phyloP scores from a whole-genome alignment of 2,329 filamentous ascomycete genomes.

The Colletotrichum siamense region DNA sequence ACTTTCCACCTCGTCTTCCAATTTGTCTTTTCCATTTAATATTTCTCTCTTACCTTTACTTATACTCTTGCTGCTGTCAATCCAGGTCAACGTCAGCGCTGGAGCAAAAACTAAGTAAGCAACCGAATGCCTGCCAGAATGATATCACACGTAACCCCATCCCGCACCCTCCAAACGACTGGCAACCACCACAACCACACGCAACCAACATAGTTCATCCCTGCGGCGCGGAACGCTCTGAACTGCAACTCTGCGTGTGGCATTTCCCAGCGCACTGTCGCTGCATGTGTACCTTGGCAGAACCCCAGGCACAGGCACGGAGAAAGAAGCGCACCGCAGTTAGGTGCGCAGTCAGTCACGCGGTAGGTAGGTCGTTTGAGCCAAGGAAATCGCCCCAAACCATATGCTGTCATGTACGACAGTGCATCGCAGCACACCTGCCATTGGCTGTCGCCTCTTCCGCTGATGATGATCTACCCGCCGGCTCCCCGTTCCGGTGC shows the following conservation, averaged over 20 bases:
- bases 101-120: neutral
- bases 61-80: neutral
- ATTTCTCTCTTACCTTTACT: neutral
- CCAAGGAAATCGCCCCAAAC: slow-evolving; percentile 1
- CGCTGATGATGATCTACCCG: neutral
- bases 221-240: neutral
- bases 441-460: neutral
- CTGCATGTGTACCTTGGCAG: neutral
- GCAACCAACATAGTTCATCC: slow-evolving; percentile 7
- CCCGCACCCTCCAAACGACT: neutral
- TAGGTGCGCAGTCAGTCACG: neutral
- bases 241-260: neutral
- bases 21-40: neutral
- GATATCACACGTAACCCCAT: slow-evolving; percentile 1
- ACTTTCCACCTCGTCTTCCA: neutral
- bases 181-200: neutral
- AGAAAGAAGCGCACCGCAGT: neutral
- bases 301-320: neutral
- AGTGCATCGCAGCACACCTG: neutral
- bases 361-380: slow-evolving; percentile 4
- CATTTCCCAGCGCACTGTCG: neutral
- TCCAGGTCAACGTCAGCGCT: neutral
- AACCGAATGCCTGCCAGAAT: neutral
- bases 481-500: neutral
- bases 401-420: neutral